Evolutionary conservation across 306 rosid species (phyloP), one percentile per base, ranked within the genome.

Genomic region (Trifolium fragiferum): DNA sequence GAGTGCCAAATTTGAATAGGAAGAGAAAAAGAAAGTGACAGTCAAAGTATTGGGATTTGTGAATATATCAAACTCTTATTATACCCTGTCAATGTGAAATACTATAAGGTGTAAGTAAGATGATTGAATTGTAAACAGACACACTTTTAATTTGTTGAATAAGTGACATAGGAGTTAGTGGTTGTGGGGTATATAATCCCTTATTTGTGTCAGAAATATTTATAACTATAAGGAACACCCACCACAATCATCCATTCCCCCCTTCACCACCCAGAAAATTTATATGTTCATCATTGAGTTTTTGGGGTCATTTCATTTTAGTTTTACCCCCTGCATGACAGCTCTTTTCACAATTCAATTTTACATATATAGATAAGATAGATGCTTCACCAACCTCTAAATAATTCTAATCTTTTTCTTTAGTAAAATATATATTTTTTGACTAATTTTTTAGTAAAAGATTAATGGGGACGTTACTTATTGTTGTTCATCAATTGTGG

Each of bases 21-120:
- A 46, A 30, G 51, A 2, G 41, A 43, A 11, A 59, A 57, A 60
- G 55, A 54, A 25, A 71, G 59, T 71, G 41, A 77, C 82, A 78
- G 90, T 84, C 90, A 88, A 86, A 78, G 80, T 84, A 65, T 86
- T 75, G 86, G 89, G 84, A 86, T 80, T 80, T 75, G 88, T 75
- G 84, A 80, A 37, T 37, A 76, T 86, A 80, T 54, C 84, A 82
- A 84, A 75, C 84, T 77, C 83, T 58, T 75, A 70, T 69, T 68
- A 70, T 64, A 66, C 79, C 40, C 0, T 68, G 40, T 59, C n/a
- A 25, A 59, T 59, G n/a, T 55, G 59, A 53, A 53, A 19, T 53
- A 53, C 12, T 51, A 51, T 16, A 53, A 51, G 16, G 10, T 54
- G 60, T 25, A 25, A 23, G 38, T 25, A 25, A 30, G 33, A 59